Evolutionary conservation across 2,329 filamentous ascomycete species (phyloP).

Genomic region (Stachybotrys chartarum): DNA sequence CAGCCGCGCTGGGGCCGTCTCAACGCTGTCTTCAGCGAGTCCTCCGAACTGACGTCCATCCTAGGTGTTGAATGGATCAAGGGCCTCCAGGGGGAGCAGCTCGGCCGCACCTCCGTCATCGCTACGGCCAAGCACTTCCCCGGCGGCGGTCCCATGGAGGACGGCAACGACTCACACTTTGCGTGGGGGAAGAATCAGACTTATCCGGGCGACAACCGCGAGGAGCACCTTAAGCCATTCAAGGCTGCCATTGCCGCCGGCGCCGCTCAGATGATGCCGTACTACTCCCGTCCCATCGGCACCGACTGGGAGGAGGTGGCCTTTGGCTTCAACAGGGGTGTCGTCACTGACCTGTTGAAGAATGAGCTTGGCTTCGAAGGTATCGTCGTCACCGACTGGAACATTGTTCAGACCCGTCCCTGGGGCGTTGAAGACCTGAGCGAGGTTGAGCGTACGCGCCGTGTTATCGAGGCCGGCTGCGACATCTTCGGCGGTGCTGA

Average conservation of each 20-base stretch:
- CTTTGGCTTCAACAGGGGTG: constrained; percentile 41
- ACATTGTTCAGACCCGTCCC: constrained; percentile 37
- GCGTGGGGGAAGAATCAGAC: constrained; percentile 37
- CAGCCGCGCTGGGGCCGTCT: constrained; percentile 42
- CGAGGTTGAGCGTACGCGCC: constrained; percentile 32
- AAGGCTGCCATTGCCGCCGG: constrained; percentile 41
- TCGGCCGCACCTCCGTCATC: constrained; percentile 32
- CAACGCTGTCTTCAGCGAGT: constrained; percentile 36
- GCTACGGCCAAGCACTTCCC: constrained; percentile 47
- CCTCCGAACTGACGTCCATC: constrained; percentile 29
- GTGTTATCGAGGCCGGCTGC: constrained; percentile 39
- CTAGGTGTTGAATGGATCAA: constrained; percentile 33
- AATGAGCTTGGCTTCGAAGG: constrained; percentile 40
- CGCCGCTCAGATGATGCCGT: constrained; percentile 44
- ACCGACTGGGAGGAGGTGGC: constrained; percentile 37
- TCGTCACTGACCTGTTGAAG: constrained; percentile 39
- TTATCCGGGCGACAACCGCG: constrained; percentile 42
- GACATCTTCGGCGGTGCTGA: constrained; percentile 43
- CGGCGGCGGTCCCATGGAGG: constrained; percentile 38
- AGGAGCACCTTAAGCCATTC: constrained; percentile 45
- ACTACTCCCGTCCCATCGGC: constrained; percentile 39
- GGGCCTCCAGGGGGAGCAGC: constrained; percentile 34
- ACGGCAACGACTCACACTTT: constrained; percentile 45
- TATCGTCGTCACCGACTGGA: constrained; percentile 43
- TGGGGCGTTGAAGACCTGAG: constrained; percentile 40